Conservation (phyloP, 2,329 filamentous ascomycete species). For the Ophiognomonia clavigignenti-juglandacearum region DNA sequence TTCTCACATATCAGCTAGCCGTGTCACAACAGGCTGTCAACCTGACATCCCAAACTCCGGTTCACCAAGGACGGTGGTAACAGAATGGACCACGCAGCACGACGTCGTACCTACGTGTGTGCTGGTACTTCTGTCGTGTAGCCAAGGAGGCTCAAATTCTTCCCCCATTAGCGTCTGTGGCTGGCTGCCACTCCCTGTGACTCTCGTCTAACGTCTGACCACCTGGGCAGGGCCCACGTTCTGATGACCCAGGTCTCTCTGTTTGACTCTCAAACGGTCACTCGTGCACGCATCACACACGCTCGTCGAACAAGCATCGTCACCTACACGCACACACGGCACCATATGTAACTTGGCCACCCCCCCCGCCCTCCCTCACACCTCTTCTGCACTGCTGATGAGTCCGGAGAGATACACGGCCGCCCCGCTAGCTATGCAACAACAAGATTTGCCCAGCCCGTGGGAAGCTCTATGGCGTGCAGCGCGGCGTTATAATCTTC, state of each 20-base stretch:
- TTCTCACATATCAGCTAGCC: too few relatives aligned
- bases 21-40: background rate
- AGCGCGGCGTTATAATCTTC: background rate
- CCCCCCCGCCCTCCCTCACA: too few relatives aligned
- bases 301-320: too few relatives aligned
- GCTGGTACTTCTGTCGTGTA: constrained; percentile 9
- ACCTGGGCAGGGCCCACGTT: background rate
- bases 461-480: background rate
- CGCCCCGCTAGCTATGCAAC: too few relatives aligned
- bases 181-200: background rate
- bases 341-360: too few relatives aligned
- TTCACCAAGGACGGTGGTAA: too few relatives aligned
- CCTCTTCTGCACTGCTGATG: too few relatives aligned
- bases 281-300: too few relatives aligned
- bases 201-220: constrained; percentile 2
- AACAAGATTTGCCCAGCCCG: background rate
- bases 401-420: too few relatives aligned
- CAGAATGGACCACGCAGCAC: background rate
- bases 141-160: constrained; percentile 12
- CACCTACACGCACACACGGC: too few relatives aligned
- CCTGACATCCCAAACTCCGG: too few relatives aligned
- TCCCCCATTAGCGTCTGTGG: background rate
- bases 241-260: background rate
- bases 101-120: constrained; percentile 5
- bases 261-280: constrained; percentile 1